phyloP scores from a whole-genome alignment of 352 stramenopile genomes.

The Globisporangium nagaii region DNA sequence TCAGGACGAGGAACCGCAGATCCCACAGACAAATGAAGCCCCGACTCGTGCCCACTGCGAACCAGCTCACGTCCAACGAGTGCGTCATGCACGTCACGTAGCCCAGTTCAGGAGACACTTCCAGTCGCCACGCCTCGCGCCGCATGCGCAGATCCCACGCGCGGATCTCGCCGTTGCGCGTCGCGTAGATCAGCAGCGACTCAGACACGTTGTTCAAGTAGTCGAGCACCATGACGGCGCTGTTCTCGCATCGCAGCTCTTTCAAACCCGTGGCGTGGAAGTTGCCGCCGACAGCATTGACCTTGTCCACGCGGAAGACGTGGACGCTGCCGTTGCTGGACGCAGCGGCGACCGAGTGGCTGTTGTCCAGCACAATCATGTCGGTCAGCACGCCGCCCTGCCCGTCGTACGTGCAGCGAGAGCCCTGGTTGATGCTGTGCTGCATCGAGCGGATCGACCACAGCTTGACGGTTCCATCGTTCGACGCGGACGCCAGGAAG shows the following conservation, averaged over 20 bases:
- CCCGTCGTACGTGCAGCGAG: slow-evolving; percentile 90
- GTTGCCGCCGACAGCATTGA: slow-evolving; percentile 60
- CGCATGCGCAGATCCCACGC: slow-evolving; percentile 91
- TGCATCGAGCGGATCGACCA: slow-evolving; percentile 93
- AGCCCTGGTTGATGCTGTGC: slow-evolving; percentile 91
- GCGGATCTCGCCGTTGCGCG: slow-evolving; percentile 85
- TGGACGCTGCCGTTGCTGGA: slow-evolving; percentile 90
- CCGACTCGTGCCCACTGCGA: slow-evolving; percentile 91
- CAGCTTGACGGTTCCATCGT: slow-evolving; percentile 95
- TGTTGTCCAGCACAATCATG: slow-evolving; percentile 95
- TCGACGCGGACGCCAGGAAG: slow-evolving; percentile 95
- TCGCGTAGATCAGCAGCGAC: slow-evolving; percentile 93
- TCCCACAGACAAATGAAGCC: slow-evolving; percentile 97
- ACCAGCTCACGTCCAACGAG: slow-evolving; percentile 93
- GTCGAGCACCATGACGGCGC: slow-evolving; percentile 92
- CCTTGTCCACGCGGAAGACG: slow-evolving; percentile 95
- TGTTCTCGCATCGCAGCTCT: slow-evolving; percentile 76
- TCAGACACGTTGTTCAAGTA: slow-evolving; percentile 95
- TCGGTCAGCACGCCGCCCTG: slow-evolving; percentile 91
- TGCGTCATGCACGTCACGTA: slow-evolving; percentile 95
- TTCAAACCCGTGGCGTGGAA: slow-evolving; percentile 68
- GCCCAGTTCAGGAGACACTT: slow-evolving; percentile 91
- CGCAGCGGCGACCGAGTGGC: slow-evolving; percentile 91
- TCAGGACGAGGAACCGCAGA: slow-evolving; percentile 92
- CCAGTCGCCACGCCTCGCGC: slow-evolving; percentile 90